Base-by-base conservation (phyloP, 441 rosid species). In the Macaranga tanarius region DNA sequence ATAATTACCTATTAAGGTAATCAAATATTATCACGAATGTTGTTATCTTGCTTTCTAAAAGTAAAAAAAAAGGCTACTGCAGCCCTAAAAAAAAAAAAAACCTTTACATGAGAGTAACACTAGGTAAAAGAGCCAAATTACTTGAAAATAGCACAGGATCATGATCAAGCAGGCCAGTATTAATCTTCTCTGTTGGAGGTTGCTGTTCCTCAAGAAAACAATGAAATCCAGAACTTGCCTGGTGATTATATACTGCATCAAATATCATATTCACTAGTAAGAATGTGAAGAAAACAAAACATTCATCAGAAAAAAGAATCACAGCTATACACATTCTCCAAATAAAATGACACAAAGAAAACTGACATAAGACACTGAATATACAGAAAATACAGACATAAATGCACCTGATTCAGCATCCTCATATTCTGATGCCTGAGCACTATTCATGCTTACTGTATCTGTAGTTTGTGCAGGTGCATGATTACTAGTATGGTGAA, bases 401-500 rank as follows among this genome's bases (percentile, higher is more conserved):
- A 77, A 72, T 59, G 69, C 72, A 92, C 98, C 96, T 85, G 98
- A 92, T 82, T 94, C 93, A 58, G 84, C 92, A 80, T 94, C 98
- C 80, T 86, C 97, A 81, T 79, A 80, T 76, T 90, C 96, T 47
- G 96, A 86, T 45, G 91, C 85, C 31, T 85, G 92, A 79, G 86
- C 81, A 68, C 89, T 86, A 74, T 72, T 87, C 74, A 84, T 82
- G 84, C 92, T 89, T 67, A 84, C 81, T 25, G 96, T 82, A 79
- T 87, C 93, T 19, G 87, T 84, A 55, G 91, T 79, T 69, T 83
- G 90, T 64, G 96, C 84, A 75, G 79, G 84, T 76, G 77, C 72
- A 52, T 75, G 86, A 75, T 79, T 76, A 77, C 78, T 80, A 67
- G 75, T 80, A 72, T 80, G 88, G 74, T 64, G 83, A 69, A 79